Conservation (phyloP, 2,329 filamentous ascomycete genomes). For the Penicillium sp. region DNA sequence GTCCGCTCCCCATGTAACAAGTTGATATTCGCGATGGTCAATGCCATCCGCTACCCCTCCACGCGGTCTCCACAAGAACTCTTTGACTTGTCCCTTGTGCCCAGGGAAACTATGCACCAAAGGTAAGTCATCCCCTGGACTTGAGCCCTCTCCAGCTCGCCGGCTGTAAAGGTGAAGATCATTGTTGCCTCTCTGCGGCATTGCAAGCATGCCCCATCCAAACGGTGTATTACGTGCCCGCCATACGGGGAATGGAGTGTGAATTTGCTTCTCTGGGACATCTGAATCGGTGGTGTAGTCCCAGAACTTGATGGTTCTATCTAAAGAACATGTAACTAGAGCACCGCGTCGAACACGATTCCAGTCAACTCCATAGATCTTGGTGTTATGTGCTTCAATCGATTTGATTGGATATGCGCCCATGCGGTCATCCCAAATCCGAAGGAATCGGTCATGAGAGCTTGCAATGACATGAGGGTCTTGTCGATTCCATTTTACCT, state of each 20-base stretch:
- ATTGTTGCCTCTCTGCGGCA: constrained; percentile 86
- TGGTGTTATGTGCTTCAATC: constrained; percentile 83
- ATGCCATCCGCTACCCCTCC: constrained; percentile 66
- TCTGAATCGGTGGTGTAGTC: constrained; percentile 67
- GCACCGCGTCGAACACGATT: constrained; percentile 71
- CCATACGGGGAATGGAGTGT: constrained; percentile 84
- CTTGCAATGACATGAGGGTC: constrained; percentile 85
- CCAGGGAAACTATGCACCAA: constrained; percentile 54
- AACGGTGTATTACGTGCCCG: constrained; percentile 89
- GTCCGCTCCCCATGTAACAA: constrained; percentile 90
- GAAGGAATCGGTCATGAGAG: constrained; percentile 81
- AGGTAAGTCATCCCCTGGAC: constrained; percentile 36
- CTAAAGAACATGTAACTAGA: constrained; percentile 83
- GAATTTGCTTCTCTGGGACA: constrained; percentile 71
- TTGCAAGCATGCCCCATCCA: constrained; percentile 78
- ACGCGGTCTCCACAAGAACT: constrained; percentile 84
- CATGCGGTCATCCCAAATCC: constrained; percentile 86
- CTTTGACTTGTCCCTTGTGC: constrained; percentile 69
- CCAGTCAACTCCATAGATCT: constrained; percentile 96
- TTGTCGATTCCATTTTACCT: constrained; percentile 92
- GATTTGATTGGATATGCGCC: constrained; percentile 75
- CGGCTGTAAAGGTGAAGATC: constrained; percentile 82
- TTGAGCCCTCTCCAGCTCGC: constrained; percentile 43
- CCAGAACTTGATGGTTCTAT: constrained; percentile 93
- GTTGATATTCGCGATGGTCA: constrained; percentile 84